These are phyloP conservation scores for Cupressus sempervirens DNA, from an alignment of 75 land plant genomes.

Conservation along the genomic window DNA sequence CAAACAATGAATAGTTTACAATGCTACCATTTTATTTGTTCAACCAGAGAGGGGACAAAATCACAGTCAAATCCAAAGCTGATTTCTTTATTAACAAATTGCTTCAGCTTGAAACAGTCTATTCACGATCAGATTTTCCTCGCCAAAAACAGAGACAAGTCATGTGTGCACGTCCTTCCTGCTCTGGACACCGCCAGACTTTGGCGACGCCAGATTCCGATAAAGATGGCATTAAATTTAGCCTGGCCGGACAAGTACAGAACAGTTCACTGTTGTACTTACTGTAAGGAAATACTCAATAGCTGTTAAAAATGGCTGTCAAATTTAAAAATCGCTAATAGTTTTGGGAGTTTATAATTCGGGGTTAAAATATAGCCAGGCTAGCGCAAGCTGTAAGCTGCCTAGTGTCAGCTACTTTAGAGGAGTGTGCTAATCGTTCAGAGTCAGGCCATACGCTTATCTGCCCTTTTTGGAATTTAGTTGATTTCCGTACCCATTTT, in stretches of 20 bases:
- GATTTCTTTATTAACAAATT: neutral
- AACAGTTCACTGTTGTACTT: neutral
- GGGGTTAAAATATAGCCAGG: neutral
- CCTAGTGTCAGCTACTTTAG: neutral
- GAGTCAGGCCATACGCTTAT: neutral
- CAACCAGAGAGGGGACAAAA: too few species aligned
- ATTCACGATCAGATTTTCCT: too few species aligned
- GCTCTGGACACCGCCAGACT: neutral
- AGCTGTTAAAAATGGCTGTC: neutral
- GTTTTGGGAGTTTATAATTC: neutral
- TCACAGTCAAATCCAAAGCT: neutral
- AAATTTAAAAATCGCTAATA: neutral
- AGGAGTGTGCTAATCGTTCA: neutral
- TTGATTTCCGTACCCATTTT: neutral
- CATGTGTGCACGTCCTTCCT: neutral
- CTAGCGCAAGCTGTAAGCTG: neutral
- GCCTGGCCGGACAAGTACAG: neutral
- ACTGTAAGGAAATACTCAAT: neutral
- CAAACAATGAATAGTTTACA: too few species aligned
- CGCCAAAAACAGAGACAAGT: too few species aligned
- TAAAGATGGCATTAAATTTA: neutral
- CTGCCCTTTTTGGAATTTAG: neutral
- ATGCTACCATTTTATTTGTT: too few species aligned
- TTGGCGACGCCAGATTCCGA: neutral
- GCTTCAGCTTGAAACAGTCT: neutral